Evolutionary conservation across 306 rosid species (phyloP).

Genomic region (Quercus robur): DNA sequence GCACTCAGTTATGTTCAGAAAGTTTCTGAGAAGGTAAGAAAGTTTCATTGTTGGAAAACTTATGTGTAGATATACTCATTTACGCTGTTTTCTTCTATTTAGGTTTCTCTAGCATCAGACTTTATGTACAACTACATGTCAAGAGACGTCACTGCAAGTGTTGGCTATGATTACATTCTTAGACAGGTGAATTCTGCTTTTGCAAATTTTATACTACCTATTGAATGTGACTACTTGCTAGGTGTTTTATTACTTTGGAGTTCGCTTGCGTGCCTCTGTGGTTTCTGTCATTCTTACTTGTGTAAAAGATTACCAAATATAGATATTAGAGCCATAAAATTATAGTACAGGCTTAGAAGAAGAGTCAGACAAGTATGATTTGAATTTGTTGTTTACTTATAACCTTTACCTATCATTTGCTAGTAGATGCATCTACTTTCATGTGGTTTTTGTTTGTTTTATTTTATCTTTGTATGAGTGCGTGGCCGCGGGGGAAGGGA

Average conservation of each 20-base stretch:
- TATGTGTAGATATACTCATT: neutral
- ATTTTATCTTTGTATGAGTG: too few species aligned
- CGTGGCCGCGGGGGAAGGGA: too few species aligned
- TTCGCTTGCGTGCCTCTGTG: neutral
- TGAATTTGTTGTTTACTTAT: neutral
- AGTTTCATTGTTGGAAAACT: neutral
- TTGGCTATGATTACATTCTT: constrained; percentile 94
- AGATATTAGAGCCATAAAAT: neutral
- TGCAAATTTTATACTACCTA: neutral
- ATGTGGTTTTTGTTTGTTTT: too few species aligned
- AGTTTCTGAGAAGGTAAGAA: constrained; percentile 88
- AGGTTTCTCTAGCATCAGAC: constrained; percentile 93
- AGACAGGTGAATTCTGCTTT: constrained; percentile 60
- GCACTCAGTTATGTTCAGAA: constrained; percentile 95
- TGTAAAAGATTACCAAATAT: neutral
- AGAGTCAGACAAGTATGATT: neutral
- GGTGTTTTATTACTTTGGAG: neutral
- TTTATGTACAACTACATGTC: constrained; percentile 93
- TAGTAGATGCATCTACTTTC: too few species aligned
- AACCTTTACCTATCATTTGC: neutral
- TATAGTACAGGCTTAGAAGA: neutral
- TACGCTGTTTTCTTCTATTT: constrained; percentile 11
- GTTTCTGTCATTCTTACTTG: neutral
- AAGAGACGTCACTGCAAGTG: constrained; percentile 77
- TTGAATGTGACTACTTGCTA: neutral